Base-by-base conservation (phyloP, 2,329 filamentous ascomycete genomes). In the Colletotrichum sojae region DNA sequence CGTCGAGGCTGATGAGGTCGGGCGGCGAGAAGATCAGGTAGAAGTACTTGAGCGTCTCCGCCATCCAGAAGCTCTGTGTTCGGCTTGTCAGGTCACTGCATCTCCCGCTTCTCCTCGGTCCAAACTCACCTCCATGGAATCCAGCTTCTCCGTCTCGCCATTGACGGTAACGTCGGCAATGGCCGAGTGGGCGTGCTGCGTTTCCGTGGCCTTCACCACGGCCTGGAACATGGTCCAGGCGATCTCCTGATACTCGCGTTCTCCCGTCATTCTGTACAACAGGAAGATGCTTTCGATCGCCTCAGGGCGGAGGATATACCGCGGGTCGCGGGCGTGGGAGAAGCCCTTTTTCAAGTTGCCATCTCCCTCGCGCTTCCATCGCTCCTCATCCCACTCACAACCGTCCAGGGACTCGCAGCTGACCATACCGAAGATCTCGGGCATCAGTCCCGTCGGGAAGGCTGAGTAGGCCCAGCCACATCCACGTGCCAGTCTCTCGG, bases 11-110 rank as follows among this genome's bases (percentile, higher is more conserved):
- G 55, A 92, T 82, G 40, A 90, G 74, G 20, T 86, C 83, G 0
- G 90, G 87, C 20, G 91, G 86, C 31, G 87, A 89, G 72, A 93
- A 94, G 46, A 93, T 86, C 61, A 94, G 77, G 73, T 91, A 94
- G 67, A 93, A 93, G 72, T 94, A 94, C 79, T 93, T 94, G 67
- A 94, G 79, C 20, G 91, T 94, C 81, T 94, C 91, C 0, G 89
- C 88, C 74, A 91, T 81, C 90, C 91, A 94, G 74, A 92, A 93
- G 71, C 88, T 91, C 82, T 93, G 86, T 6, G 86, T 6, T 45
- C 6, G 6, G 18, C 54, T 6, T 3, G 36, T 70, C 18, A 70
- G 56, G 22, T 20, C 20, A 22, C 25, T 31, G 31, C 3, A 13
- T n/a, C 15, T 18, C 40, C 51, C 22, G 31, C 2, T 36, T 36